Evolutionary conservation across 768 basidiomycete genomes (phyloP), one percentile per base, ranked within the genome.

Genomic region (Mycena albidolilacea): DNA sequence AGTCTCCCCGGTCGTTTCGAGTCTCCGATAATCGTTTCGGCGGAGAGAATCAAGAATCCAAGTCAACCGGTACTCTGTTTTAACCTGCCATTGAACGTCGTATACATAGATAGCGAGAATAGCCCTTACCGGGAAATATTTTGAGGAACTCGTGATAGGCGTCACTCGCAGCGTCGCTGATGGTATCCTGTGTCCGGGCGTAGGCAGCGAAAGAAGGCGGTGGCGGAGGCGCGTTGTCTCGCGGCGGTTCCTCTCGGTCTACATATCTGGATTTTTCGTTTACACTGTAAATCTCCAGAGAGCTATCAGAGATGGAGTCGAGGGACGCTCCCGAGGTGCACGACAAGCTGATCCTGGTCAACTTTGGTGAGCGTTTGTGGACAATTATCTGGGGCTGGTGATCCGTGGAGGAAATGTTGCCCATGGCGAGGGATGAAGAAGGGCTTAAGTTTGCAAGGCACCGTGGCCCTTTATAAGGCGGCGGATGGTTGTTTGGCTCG

Each of bases 41-140:
- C 92, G 89, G 17, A 94, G 86, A 0, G 88, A 86, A 77, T 94
- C 93, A 67, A 94, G 79, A 69, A 91, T 91, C 90, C 92, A 92
- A 8, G 93, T 93, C 17, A 84, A 84, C 60, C 86, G 86, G 75
- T 93, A 94, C 80, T 92, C 91, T 80, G 84, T 67, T 37, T 52
- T 48, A 39, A 64, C 68, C 35, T n/a, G 52, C 41, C 44, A 38
- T 57, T 30, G 67, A 21, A 60, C 10, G 23, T 41, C 64, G 43
- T n/a, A 58, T 35, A 15, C 37, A 41, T 12, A 57, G 50, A 52
- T 61, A 17, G 14, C 6, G 8, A 43, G 41, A 59, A 39, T 15
- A 55, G 67, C 39, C 67, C 77, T 38, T 62, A 78, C 79, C 78
- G 21, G 79, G 79, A 59, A 75, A 79, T 21, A 58, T 61, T 38